Evolutionary conservation across 129 eudicot genomes (phyloP).

Genomic region (Daucus carota): DNA sequence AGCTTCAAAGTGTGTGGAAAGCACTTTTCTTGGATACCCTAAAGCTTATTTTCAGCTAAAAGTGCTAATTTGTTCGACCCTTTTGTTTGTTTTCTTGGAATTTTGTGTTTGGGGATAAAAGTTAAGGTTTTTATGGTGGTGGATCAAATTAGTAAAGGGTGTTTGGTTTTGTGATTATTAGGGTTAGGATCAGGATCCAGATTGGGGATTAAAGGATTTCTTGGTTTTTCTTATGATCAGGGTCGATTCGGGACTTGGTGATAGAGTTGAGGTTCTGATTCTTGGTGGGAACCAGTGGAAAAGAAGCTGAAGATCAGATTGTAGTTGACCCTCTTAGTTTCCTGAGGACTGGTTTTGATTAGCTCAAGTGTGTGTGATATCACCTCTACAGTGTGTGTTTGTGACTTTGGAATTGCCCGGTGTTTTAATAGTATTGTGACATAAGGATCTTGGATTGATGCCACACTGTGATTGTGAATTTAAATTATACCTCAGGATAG

Average conservation of each 20-base stretch:
- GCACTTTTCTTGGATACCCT: conserved; percentile 14
- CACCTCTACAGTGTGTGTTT: neutral
- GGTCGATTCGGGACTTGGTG: conserved; percentile 1
- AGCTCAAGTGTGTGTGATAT: conserved; percentile 6
- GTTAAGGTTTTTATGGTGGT: conserved; percentile 5
- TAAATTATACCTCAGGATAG: neutral
- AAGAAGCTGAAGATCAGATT: conserved; percentile 13
- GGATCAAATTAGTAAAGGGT: conserved; percentile 2
- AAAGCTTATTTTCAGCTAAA: conserved; percentile 15
- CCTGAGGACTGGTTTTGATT: conserved; percentile 14
- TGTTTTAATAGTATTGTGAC: neutral
- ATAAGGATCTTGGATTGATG: neutral
- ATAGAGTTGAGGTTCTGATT: conserved; percentile 14
- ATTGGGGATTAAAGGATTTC: conserved; percentile 7
- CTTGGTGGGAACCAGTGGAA: conserved; percentile 12
- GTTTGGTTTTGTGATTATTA: conserved; percentile 27
- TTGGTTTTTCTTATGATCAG: conserved; percentile 28
- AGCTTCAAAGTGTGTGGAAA: neutral
- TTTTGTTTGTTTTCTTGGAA: conserved; percentile 21
- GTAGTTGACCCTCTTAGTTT: conserved; percentile 10
- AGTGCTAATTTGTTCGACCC: conserved; percentile 8
- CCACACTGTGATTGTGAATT: neutral
- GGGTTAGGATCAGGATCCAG: conserved; percentile 44
- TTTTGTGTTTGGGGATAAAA: neutral
- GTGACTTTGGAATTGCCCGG: neutral